phyloP scores from a whole-genome alignment of 164 flowering plant species.

The Annona squamosa region DNA sequence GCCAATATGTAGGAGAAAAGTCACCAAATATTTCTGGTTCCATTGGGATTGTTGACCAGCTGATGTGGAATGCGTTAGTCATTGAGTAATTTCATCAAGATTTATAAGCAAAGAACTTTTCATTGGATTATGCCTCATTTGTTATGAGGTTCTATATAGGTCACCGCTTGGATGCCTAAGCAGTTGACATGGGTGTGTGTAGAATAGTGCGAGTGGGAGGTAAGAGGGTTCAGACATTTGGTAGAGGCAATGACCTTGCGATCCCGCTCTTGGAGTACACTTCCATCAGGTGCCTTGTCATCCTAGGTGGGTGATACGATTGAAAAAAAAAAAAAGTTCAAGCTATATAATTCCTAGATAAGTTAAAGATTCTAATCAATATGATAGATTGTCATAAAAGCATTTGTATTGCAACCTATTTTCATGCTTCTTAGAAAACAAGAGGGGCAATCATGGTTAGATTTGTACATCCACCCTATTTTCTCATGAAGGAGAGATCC shows the following conservation, averaged over 20 bases:
- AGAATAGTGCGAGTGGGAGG: not conserved
- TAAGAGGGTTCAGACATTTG: not conserved
- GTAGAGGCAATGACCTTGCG: not conserved
- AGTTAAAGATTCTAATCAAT: too few species aligned
- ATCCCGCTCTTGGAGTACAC: too few species aligned
- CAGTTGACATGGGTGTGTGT: not conserved
- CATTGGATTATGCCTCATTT: not conserved
- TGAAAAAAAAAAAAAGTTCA: too few species aligned
- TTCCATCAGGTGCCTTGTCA: too few species aligned
- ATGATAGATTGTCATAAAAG: too few species aligned
- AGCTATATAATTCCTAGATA: too few species aligned
- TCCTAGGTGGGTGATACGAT: too few species aligned
- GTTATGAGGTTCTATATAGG: not conserved
- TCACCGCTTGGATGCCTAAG: not conserved
- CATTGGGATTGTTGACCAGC: not conserved
- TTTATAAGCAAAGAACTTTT: not conserved
- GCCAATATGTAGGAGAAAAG: not conserved
- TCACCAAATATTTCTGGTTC: not conserved
- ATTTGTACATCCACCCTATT: too few species aligned
- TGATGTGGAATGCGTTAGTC: not conserved
- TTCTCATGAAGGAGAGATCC: too few species aligned
- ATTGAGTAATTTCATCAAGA: not conserved
- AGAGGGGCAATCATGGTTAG: too few species aligned
- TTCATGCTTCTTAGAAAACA: too few species aligned
- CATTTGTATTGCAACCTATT: too few species aligned